Conservation (phyloP, 164 flowering plant genomes). For the Stephania cephalantha region DNA sequence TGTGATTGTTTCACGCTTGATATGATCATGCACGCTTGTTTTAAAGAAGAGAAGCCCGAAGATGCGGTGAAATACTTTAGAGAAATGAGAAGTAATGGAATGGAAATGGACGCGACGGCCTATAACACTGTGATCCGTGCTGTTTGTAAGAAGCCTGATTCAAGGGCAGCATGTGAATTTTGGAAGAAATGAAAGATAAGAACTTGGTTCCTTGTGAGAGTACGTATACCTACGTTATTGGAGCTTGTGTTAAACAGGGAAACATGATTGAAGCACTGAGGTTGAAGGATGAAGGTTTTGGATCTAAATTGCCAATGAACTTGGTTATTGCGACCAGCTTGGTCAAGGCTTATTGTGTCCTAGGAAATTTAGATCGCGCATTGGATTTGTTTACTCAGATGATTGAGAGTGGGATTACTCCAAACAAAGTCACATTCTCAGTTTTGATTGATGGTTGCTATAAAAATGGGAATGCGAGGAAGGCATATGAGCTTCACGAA, state of each 20-base stretch:
- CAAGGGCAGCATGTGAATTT: constrained; percentile 31
- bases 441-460: constrained; percentile 65
- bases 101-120: constrained; percentile 28
- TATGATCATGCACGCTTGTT: constrained; percentile 45
- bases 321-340: constrained; percentile 57
- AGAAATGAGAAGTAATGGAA: constrained; percentile 43
- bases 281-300: constrained; percentile 63
- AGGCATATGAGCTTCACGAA: constrained; percentile 46
- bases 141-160: constrained; percentile 40
- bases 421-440: constrained; percentile 48
- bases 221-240: constrained; percentile 40
- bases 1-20: constrained; percentile 39
- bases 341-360: constrained; percentile 56
- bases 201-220: constrained; percentile 48
- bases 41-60: constrained; percentile 44
- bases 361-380: constrained; percentile 43
- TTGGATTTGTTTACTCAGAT: constrained; percentile 43
- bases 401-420: constrained; percentile 40
- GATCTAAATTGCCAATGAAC: constrained; percentile 42
- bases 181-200: constrained; percentile 66
- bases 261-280: constrained; percentile 51
- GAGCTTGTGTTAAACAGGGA: constrained; percentile 54
- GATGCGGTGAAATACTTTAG: constrained; percentile 44
- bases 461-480: constrained; percentile 40
- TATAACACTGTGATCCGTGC: constrained; percentile 45